Base-by-base conservation (phyloP, 768 basidiomycete genomes). In the Mycena metata region DNA sequence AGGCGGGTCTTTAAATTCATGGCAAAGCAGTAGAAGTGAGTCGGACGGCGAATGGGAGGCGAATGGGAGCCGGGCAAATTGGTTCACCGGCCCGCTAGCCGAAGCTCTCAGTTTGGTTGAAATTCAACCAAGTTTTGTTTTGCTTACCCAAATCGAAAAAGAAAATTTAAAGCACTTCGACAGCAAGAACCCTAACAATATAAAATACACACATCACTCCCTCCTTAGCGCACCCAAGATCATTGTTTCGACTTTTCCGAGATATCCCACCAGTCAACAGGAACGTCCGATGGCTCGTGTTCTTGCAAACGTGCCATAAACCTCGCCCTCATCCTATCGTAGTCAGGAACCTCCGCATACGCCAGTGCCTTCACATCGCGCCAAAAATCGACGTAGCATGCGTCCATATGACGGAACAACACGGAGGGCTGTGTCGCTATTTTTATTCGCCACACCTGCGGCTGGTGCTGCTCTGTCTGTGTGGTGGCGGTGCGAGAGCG, bases 311-410 rank as follows among this genome's bases (percentile, higher is more conserved):
- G 74, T 23, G 57, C 60, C 30, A 60, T 67, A 45, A 80, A 80
- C 10, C 73, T 63, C 15, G 47, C 51, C 19, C 55, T 69, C 71
- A 80, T 73, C 13, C 26, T n/a, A 21, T 66, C 69, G 66, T 80
- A 80, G 60, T 77, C 72, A 0, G 79, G 78, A 23, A 60, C 62
- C 64, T 79, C 80, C 2, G 73, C 78, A 66, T 77, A 78, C 35
- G 78, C 79, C 17, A 79, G 71, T 21, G 73, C 69, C 63, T 75
- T 74, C 19, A 80, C 70, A 41, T 79, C 78, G 30, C 71, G 71
- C 78, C 76, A 80, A 67, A 75, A 80, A 10, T 76, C 74, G 1
- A 74, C 36, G 54, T 79, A 80, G 35, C 71, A 72, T 1, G 49
- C 50, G 51, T 77, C 73, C 77, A 79, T 78, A 23, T 71, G 72